Base-by-base conservation (phyloP, 176 grass and related monocot species). In the Alopecurus myosuroides region DNA sequence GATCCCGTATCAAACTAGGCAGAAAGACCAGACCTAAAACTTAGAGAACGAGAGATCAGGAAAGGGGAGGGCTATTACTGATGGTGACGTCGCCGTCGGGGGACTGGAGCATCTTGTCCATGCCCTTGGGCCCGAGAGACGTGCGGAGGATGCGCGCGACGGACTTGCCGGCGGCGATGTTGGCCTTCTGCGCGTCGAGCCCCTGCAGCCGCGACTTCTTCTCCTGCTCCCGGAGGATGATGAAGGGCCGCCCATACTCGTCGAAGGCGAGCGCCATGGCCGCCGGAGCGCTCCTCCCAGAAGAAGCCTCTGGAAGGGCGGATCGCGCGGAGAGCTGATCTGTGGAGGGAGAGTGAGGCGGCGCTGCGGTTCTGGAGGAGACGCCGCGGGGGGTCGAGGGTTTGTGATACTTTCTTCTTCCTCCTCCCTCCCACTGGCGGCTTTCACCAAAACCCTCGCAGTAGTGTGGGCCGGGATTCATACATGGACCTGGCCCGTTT, bases 71-170 rank as follows among this genome's bases (percentile, higher is more conserved):
- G 70, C 5, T 73, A 44, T 39, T 90, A 94, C 94, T 99, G 84
- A 96, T 96, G 75, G 86, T 88, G 75, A 99, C 93, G 71, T 99
- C 94, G 26, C 97, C 97, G 55, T 99, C 97, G 50, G 97, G 97
- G 44, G 88, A 93, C 76, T 94, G 97, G 33, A 99, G 91, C 93
- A 91, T 99, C 94, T 99, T 99, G 84, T 99, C 97, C 97, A 96
- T 96, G 56, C 94, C 91, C 88, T 99, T 99, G 69, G 97, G 97
- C 0, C 97, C 93, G 41, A 99, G 93, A 6, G 97, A 99, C 30
- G 97, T 94, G 46, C 88, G 84, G 30, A 99, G 93, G 81, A 99
- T 99, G 31, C 97, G 94, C n/a, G 91, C 90, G 49, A 99, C 90
- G 6, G 91, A 90, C 64, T 82, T 89, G 58, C 86, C 97, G 28